phyloP scores from a whole-genome alignment of 2,329 filamentous ascomycete species.

The Fusarium redolens region DNA sequence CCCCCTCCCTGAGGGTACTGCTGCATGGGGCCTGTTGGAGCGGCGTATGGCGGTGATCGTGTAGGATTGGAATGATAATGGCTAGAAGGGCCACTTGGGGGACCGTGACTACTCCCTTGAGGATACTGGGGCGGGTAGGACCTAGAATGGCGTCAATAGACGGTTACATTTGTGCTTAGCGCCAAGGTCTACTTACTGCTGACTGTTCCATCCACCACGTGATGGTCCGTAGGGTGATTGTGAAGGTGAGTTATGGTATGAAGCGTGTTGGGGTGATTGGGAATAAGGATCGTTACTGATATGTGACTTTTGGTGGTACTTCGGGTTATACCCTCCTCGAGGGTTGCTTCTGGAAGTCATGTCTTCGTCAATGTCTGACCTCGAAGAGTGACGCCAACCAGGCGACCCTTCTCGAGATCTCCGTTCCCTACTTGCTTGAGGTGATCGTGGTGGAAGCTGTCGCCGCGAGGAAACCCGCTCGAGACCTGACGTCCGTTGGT shows the following conservation, averaged over 20 bases:
- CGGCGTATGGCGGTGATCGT: constrained; percentile 65
- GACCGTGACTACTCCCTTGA: constrained; percentile 61
- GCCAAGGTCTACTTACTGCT: constrained; percentile 52
- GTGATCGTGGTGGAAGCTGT: constrained; percentile 44
- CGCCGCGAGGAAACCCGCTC: constrained; percentile 37
- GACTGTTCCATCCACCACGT: constrained; percentile 54
- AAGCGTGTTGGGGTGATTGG: constrained; percentile 58
- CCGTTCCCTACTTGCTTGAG: constrained; percentile 43
- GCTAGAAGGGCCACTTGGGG: constrained; percentile 63
- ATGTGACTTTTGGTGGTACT: constrained; percentile 53
- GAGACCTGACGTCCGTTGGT: constrained; percentile 32
- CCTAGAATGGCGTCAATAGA: constrained; percentile 50
- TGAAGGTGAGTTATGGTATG: constrained; percentile 59
- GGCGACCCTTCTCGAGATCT: constrained; percentile 46
- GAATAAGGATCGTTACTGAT: constrained; percentile 54
- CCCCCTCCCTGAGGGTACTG: constrained; percentile 60
- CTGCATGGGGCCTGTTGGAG: constrained; percentile 67
- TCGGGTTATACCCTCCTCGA: constrained; percentile 56
- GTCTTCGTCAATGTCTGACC: constrained; percentile 63
- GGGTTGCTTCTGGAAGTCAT: constrained; percentile 59
- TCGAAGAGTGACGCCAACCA: constrained; percentile 55
- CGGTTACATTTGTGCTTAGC: background rate
- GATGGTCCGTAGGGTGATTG: constrained; percentile 56
- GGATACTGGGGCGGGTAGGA: constrained; percentile 73
- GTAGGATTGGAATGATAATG: constrained; percentile 63